Evolutionary conservation across 305 asterid species (phyloP), one percentile per base, ranked within the genome.

Genomic region (Fraxinus latifolia): DNA sequence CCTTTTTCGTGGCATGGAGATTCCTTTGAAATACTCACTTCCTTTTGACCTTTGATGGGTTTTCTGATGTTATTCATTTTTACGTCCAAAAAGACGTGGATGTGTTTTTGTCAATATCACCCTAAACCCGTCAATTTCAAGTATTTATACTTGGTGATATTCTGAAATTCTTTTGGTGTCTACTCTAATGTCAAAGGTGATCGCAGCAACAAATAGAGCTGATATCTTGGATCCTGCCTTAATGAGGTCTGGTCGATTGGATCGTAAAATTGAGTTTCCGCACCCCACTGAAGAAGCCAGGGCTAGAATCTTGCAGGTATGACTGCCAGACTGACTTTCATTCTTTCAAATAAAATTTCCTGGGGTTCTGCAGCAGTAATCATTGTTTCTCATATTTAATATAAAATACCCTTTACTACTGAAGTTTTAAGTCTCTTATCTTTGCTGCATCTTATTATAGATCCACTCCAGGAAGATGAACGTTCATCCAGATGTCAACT

Each of bases 251-350:
- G 87, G 87, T 37, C 80, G 89, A 68, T 36, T 84, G 71, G 87
- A 84, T 84, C 82, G 87, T 33, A 82, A 87, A 44, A 84, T 86
- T 74, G 92, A 90, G 83, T 87, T 90, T 79, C 93, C 93, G 14
- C 91, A 89, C 84, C 92, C 92, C 14, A 89, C 91, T 5, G 92
- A 89, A 86, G 92, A 90, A 85, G 93, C 93, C 42, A 86, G 93
- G 71, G 90, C 90, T 78, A 88, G 91, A 19, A 90, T 90, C 83
- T 81, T 90, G 86, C 93, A 90, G 91, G 92, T 84, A 27, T 55
- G 15, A 27, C 32, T 31, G 19, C 75, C 19, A 70, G 67, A 55
- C 27, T 6, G 67, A 55, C 9, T 55, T 55, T 55, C 67, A 17
- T 17, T 55, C 27, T 0, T 55, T 55, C 3, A 0, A 55, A 17